Percentiles rank a stretch among this genome's conserved stretches.
Conservation (phyloP, 2,329 filamentous ascomycete genomes). For the Cladobotryum protrusum region DNA sequence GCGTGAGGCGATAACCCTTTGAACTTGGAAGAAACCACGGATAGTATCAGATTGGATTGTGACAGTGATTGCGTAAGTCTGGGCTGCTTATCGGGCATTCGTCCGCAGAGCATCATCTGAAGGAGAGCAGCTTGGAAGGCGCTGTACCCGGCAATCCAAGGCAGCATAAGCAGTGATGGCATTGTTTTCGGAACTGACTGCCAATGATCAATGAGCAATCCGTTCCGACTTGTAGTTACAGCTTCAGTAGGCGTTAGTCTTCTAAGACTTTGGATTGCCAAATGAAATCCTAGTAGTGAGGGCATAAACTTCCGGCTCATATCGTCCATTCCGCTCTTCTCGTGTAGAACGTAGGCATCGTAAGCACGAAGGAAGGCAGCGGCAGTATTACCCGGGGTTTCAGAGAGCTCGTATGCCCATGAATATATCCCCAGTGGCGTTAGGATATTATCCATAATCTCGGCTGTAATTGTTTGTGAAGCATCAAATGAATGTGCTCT, state of each 20-base stretch:
- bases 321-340: not conserved
- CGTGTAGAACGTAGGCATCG: not conserved
- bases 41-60: not conserved
- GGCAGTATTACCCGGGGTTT: not conserved
- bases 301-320: not conserved
- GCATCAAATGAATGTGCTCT: not conserved
- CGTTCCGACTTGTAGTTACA: not conserved
- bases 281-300: not conserved
- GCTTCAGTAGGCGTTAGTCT: not conserved
- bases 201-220: not conserved
- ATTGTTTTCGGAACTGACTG: not conserved
- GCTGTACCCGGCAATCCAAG: constrained; percentile 7
- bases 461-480: not conserved
- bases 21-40: constrained; percentile 5
- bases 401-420: constrained; percentile 5
- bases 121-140: constrained; percentile 2
- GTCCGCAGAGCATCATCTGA: not conserved
- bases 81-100: not conserved
- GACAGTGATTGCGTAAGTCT: not conserved
- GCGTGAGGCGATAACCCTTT: not conserved
- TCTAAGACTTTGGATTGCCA: not conserved
- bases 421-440: not conserved
- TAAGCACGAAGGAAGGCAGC: not conserved
- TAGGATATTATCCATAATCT: not conserved
- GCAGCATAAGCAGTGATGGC: not conserved